Evolutionary conservation across 164 flowering plant genomes (phyloP).

Genomic region (Tetrastigma voinierianum): DNA sequence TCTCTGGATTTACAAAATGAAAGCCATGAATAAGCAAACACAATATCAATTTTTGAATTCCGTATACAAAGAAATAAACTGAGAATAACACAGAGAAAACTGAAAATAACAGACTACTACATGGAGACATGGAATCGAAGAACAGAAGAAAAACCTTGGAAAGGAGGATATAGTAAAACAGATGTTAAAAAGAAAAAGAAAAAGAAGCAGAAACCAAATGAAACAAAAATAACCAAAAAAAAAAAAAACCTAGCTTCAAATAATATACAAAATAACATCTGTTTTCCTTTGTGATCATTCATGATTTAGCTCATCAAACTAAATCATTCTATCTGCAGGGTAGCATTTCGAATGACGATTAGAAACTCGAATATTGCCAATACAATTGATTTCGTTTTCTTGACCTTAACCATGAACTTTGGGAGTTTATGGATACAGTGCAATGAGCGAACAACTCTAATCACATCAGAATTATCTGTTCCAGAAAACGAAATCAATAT

Average conservation of each 20-base stretch:
- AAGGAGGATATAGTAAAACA: too few relatives aligned
- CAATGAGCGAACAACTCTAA: neutral
- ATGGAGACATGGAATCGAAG: too few relatives aligned
- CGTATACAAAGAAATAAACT: too few relatives aligned
- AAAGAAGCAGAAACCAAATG: too few relatives aligned
- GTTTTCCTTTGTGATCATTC: neutral
- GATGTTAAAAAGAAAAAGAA: too few relatives aligned
- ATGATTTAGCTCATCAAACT: slow-evolving; percentile 1
- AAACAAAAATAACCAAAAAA: too few relatives aligned
- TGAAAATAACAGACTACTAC: too few relatives aligned
- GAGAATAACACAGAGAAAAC: too few relatives aligned
- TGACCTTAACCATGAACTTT: neutral
- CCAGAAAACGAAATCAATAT: too few relatives aligned
- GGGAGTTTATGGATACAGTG: neutral
- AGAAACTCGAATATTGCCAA: too few relatives aligned
- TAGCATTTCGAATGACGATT: neutral
- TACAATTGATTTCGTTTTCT: neutral
- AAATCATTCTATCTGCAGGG: neutral
- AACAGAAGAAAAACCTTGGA: too few relatives aligned
- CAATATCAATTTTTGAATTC: too few relatives aligned
- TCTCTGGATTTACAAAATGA: slow-evolving; percentile 33
- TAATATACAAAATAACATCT: neutral
- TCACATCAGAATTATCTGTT: neutral
- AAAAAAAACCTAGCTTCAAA: neutral
- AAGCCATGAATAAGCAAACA: neutral